These are phyloP conservation scores for Backusella circina DNA, from an alignment of 192 early-diverging fungal genomes.

Conservation along the genomic window DNA sequence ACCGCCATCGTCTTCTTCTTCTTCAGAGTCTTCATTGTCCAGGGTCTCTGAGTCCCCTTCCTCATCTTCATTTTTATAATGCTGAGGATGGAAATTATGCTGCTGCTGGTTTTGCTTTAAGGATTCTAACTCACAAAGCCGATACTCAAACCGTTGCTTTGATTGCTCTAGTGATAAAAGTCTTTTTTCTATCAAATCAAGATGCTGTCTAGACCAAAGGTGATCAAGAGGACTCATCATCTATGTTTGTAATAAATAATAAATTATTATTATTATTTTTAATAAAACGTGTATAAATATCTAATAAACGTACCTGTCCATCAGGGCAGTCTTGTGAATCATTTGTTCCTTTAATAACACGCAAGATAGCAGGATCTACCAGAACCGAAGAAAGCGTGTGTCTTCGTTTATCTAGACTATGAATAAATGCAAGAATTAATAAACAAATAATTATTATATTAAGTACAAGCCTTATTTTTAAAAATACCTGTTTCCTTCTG, in stretches of 20 bases:
- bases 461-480: background rate
- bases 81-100: background rate
- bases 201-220: slow-evolving; percentile 5
- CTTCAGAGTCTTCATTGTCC: background rate
- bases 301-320: background rate
- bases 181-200: background rate
- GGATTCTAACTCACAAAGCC: slow-evolving; percentile 4
- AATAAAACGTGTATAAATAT: background rate
- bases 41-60: background rate
- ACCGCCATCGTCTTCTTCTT: background rate
- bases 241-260: background rate
- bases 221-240: background rate
- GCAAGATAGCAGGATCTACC: slow-evolving; percentile 8
- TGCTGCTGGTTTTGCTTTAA: background rate
- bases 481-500: background rate
- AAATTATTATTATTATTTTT: background rate
- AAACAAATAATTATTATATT: background rate
- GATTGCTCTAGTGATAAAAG: background rate
- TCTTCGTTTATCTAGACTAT: slow-evolving; percentile 1
- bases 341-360: background rate
- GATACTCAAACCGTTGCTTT: slow-evolving; percentile 5
- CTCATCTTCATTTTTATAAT: background rate
- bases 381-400: slow-evolving; percentile 7
- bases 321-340: background rate
- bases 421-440: background rate